A percentile compares a stretch with the other conserved stretches of the same genome.
phyloP scores from a whole-genome alignment of 208 protist species.

The Blastocrithidia nonstop region DNA sequence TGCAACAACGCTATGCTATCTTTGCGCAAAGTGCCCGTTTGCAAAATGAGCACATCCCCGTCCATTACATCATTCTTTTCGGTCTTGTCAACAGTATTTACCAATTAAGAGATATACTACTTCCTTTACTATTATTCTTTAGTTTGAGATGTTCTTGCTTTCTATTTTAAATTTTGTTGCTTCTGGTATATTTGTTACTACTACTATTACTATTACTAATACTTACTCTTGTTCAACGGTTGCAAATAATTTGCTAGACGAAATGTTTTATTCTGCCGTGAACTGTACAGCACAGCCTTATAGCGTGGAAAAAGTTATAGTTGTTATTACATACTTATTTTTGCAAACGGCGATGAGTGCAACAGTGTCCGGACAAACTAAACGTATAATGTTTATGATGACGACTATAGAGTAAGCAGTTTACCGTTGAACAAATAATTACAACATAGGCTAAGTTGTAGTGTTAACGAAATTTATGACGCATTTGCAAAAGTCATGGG shows the following conservation, averaged over 20 bases:
- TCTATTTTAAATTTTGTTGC: slow-evolving; percentile 2
- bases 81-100: too few species aligned
- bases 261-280: background rate
- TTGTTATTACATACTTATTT: slow-evolving; percentile 38
- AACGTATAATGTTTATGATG: slow-evolving; percentile 42
- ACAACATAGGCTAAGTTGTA: slow-evolving; percentile 70
- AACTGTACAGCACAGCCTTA: background rate
- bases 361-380: slow-evolving; percentile 53
- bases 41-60: slow-evolving; percentile 72
- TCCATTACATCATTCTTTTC: too few species aligned
- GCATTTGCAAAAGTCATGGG: slow-evolving; percentile 33
- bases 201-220: slow-evolving; percentile 9
- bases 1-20: too few species aligned
- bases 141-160: too few species aligned
- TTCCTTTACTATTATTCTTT: too few species aligned
- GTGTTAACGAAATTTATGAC: slow-evolving; percentile 34
- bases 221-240: too few species aligned
- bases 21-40: too few species aligned
- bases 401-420: too few species aligned
- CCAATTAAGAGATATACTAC: too few species aligned
- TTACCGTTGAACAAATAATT: slow-evolving; percentile 53
- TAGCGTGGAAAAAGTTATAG: slow-evolving; percentile 43
- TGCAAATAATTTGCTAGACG: too few species aligned
- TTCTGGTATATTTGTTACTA: slow-evolving; percentile 14
- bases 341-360: slow-evolving; percentile 63